phyloP scores from a whole-genome alignment of 106 monocot species.

The Dendrobium officinale region DNA sequence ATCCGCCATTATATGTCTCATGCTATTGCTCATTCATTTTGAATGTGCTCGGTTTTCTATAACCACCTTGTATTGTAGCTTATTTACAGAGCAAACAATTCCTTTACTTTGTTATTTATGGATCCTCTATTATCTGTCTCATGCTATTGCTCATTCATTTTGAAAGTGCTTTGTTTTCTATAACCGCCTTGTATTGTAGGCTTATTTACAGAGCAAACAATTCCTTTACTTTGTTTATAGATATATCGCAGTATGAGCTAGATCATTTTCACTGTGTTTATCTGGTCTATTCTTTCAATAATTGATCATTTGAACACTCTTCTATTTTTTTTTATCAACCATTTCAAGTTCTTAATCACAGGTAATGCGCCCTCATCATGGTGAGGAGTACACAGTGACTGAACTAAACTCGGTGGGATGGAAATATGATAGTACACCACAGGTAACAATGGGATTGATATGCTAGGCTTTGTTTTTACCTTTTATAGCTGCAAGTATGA shows the following conservation, averaged over 20 bases:
- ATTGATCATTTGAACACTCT: neutral
- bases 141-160: no score
- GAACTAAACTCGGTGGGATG: conserved; percentile 68
- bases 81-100: neutral
- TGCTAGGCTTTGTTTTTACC: neutral
- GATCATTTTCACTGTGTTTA: neutral
- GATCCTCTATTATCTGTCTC: no score
- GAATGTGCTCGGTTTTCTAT: neutral
- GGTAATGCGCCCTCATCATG: conserved; percentile 67
- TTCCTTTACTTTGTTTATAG: neutral
- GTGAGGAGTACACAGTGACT: conserved; percentile 46
- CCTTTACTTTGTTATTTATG: neutral
- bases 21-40: no score
- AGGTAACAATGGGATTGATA: conserved; percentile 33
- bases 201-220: neutral
- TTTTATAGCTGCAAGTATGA: neutral
- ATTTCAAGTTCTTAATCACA: conserved; percentile 6
- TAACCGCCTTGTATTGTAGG: neutral
- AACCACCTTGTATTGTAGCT: neutral
- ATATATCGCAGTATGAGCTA: neutral
- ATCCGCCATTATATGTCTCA: no score
- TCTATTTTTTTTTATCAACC: neutral
- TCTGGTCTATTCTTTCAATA: neutral
- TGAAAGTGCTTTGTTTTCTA: neutral
- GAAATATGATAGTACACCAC: conserved; percentile 53